Conservation (phyloP, 2,329 filamentous ascomycete species). For the Anisogramma anomala region DNA sequence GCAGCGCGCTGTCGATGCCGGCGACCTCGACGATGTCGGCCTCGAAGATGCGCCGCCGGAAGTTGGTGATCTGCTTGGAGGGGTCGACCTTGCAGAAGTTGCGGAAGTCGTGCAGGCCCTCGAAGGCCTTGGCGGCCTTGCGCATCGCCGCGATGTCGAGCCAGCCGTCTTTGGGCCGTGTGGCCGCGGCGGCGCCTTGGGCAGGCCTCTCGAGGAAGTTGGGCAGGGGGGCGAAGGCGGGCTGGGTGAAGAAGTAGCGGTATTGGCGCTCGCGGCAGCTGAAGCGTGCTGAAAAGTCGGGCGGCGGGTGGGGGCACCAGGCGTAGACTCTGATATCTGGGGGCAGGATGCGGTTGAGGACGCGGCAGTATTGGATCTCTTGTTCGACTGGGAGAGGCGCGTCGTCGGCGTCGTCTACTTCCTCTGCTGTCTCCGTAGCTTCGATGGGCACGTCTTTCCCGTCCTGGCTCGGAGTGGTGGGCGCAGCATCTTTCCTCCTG, state of each 20-base stretch:
- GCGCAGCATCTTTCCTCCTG: constrained; percentile 20
- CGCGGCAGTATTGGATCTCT: constrained; percentile 71
- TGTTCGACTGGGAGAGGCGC: constrained; percentile 55
- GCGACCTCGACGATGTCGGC: constrained; percentile 64
- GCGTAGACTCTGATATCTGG: constrained; percentile 82
- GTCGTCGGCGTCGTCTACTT: constrained; percentile 27
- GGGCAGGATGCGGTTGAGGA: constrained; percentile 80
- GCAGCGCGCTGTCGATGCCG: constrained; percentile 40
- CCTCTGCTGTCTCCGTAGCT: constrained; percentile 10
- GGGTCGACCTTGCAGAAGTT: constrained; percentile 95
- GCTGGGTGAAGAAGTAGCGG: constrained; percentile 96
- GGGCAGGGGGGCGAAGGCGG: constrained; percentile 63
- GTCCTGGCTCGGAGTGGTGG: no score
- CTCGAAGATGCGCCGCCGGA: constrained; percentile 66
- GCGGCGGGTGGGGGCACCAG: constrained; percentile 77
- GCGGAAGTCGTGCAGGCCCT: constrained; percentile 84
- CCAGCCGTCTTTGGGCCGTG: constrained; percentile 56
- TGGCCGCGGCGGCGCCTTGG: background rate
- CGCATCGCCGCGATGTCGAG: constrained; percentile 83
- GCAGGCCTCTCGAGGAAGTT: constrained; percentile 31
- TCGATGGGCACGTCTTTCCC: background rate
- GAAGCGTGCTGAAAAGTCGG: constrained; percentile 80
- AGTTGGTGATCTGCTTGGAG: constrained; percentile 79
- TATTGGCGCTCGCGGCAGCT: constrained; percentile 86
- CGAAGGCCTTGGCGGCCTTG: constrained; percentile 64